Base-by-base conservation (phyloP, 192 early-diverging fungal genomes). In the Dimargaris xerosporica region DNA sequence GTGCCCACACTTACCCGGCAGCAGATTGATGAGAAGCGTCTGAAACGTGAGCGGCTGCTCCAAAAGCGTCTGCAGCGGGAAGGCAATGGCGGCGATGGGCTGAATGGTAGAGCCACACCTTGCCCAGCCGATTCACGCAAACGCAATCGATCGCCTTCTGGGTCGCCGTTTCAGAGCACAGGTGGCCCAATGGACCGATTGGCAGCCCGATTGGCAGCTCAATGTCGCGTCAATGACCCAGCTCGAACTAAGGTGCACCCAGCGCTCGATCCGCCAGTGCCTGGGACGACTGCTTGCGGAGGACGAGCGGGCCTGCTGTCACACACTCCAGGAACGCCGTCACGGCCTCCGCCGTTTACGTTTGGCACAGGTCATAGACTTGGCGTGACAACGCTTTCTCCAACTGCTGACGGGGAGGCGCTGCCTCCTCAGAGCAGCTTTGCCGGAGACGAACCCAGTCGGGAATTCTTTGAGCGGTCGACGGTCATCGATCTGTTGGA, bases 21-120 rank as follows among this genome's bases (percentile, higher is more conserved):
- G 56, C 56, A 59, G 15, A 59, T 59, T 41, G 56, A 59, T n/a
- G 56, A 59, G 41, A 59, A 59, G 56, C 56, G 56, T 16, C 19
- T n/a, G 17, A 59, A 59, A 17, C 10, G 56, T 19, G 56, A 59
- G 41, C 41, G 13, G 30, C 41, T 59, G 19, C 56, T 59, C 31
- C 56, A 59, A 34, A 30, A 41, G 23, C 56, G 56, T 3, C 31
- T 59, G 31, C 34, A 28, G 31, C 56, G 56, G 11, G 56, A 59
- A 39, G 56, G 56, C 6, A 31, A 42, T 15, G 26, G 15, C 16
- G 21, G 3, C 3, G 53, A 26, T 15, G 3, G 3, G 3, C 16
- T 59, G 31, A 34, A 15, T 59, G 31, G 19, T 10, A 41, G 15
- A 11, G 31, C 31, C 34, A 19, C 56, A 13, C 41, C 56, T 16